phyloP scores from a whole-genome alignment of 129 eudicot species.

The Saussurea involucrata region DNA sequence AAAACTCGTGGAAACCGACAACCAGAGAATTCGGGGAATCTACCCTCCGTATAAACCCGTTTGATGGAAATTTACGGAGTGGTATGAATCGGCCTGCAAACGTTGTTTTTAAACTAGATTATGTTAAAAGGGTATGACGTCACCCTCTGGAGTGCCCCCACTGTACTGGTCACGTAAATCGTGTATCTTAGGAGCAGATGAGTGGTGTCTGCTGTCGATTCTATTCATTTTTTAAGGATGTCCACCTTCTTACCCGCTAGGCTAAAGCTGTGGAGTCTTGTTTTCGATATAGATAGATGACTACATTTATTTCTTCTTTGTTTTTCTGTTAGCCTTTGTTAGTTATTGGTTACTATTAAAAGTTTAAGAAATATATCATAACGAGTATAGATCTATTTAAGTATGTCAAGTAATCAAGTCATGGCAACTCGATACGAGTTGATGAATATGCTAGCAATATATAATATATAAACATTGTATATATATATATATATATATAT shows the following conservation, averaged over 20 bases:
- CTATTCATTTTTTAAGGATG: background rate
- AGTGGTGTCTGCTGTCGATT: background rate
- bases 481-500: no score
- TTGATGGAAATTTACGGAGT: background rate
- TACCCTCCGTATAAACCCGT: conserved; percentile 33
- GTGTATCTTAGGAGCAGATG: background rate
- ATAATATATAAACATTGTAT: no score
- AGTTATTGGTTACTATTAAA: background rate
- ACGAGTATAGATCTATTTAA: no score
- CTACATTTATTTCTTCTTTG: background rate
- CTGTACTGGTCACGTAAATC: background rate
- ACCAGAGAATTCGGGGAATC: conserved; percentile 26
- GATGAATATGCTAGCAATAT: background rate
- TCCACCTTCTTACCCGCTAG: background rate
- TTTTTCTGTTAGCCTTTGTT: background rate
- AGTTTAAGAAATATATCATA: no score
- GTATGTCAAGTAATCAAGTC: background rate
- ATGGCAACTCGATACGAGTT: background rate
- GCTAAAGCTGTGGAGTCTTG: background rate
- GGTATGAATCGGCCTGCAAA: background rate
- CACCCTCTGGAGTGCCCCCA: background rate
- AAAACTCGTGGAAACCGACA: conserved; percentile 29
- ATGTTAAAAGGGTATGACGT: background rate
- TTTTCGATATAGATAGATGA: background rate
- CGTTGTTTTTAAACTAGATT: background rate